Conservation (phyloP, 352 stramenopile species). For the Blastocystis sp. region DNA sequence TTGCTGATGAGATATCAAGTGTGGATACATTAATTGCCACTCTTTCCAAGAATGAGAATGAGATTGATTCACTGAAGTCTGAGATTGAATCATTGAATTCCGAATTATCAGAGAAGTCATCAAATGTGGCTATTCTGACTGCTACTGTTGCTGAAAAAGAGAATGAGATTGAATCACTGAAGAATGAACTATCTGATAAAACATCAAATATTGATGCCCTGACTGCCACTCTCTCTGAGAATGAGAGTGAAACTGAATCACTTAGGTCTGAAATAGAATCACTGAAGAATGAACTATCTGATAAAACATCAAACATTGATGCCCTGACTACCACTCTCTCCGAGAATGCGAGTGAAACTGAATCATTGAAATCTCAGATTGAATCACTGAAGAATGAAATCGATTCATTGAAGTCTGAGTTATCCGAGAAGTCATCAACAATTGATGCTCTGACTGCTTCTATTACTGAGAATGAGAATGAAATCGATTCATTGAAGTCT, state of each 20-base stretch:
- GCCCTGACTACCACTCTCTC: background rate
- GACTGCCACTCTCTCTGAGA: background rate
- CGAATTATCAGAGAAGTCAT: background rate
- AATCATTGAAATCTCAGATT: background rate
- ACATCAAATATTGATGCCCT: background rate
- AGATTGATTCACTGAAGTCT: background rate
- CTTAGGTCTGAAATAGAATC: background rate
- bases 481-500: constrained; percentile 15
- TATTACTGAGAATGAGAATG: background rate
- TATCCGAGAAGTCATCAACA: too few relatives aligned
- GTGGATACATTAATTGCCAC: background rate
- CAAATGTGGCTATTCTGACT: background rate
- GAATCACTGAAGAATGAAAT: constrained; percentile 18
- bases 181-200: background rate
- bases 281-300: background rate
- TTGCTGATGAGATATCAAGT: background rate
- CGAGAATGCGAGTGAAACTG: background rate
- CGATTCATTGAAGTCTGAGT: background rate
- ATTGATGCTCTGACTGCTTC: background rate
- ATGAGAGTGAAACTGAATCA: background rate
- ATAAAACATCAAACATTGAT: background rate
- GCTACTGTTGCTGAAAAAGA: background rate
- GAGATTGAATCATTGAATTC: background rate
- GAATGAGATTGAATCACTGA: background rate
- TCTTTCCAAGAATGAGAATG: background rate